Conservation (phyloP, 2,329 filamentous ascomycete genomes). For the Stagonosporopsis rhizophila region DNA sequence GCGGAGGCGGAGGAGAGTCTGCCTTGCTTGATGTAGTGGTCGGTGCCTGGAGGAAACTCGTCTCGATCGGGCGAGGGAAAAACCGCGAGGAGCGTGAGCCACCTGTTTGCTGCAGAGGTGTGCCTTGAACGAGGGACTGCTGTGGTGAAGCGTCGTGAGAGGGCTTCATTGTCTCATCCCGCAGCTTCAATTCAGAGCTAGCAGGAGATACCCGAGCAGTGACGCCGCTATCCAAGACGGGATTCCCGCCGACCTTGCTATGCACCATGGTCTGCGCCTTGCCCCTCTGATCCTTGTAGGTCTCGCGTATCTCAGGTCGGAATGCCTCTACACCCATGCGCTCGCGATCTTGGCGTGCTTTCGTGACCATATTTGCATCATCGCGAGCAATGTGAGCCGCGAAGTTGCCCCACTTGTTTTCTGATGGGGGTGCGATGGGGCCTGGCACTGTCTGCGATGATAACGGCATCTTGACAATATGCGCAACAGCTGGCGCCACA, state of each 20-base stretch:
- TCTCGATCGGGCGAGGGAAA: slow-evolving; percentile 44
- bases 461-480: slow-evolving; percentile 27
- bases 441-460: slow-evolving; percentile 25
- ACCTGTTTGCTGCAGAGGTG: slow-evolving; percentile 34
- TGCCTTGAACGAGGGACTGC: slow-evolving; percentile 28
- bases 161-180: slow-evolving; percentile 37
- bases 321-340: slow-evolving; percentile 37
- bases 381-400: slow-evolving; percentile 40
- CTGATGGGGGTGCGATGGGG: slow-evolving; percentile 40
- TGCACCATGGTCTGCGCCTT: slow-evolving; percentile 42
- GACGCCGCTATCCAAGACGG: slow-evolving; percentile 15
- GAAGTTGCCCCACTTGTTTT: slow-evolving; percentile 45
- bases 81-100: slow-evolving; percentile 47
- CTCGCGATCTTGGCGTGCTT: slow-evolving; percentile 39
- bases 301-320: slow-evolving; percentile 44
- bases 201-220: slow-evolving; percentile 23
- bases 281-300: slow-evolving; percentile 40
- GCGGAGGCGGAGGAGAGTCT: slow-evolving; percentile 60
- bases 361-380: slow-evolving; percentile 33
- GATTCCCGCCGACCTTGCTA: slow-evolving; percentile 30
- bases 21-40: slow-evolving; percentile 29
- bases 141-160: slow-evolving; percentile 34
- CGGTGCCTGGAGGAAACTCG: slow-evolving; percentile 29
- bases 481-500: slow-evolving; percentile 21
- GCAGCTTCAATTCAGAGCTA: slow-evolving; percentile 29